Evolutionary conservation across 2,329 filamentous ascomycete species (phyloP).

Genomic region (Fusarium annulatum): DNA sequence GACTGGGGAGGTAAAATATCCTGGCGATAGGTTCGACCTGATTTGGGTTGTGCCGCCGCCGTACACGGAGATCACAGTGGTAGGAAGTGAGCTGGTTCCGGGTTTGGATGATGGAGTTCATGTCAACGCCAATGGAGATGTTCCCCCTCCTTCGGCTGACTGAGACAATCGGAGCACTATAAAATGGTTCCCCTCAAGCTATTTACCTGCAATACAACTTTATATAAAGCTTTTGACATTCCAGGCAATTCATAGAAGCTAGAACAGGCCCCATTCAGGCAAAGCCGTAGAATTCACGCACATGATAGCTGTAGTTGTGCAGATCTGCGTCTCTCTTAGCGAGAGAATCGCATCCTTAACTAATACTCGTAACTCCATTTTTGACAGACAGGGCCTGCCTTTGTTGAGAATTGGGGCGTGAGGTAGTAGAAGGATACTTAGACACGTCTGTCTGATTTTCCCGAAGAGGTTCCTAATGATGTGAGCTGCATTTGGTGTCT

Average conservation of each 20-base stretch:
- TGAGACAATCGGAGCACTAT: neutral
- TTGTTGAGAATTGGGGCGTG: neutral
- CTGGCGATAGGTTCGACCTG: neutral
- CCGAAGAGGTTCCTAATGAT: rapidly evolving
- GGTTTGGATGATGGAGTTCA: neutral
- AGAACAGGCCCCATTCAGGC: too few species aligned
- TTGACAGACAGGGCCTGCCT: neutral
- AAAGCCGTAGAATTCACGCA: neutral
- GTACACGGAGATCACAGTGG: neutral
- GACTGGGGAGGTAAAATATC: neutral
- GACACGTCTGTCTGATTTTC: rapidly evolving
- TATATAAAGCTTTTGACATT: too few species aligned
- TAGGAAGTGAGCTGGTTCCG: neutral
- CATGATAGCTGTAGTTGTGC: neutral
- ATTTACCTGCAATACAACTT: too few species aligned
- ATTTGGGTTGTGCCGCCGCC: neutral
- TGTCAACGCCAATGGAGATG: neutral
- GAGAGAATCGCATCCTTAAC: neutral
- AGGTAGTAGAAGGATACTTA: rapidly evolving
- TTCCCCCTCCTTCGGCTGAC: neutral
- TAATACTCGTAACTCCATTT: neutral
- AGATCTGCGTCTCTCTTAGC: neutral
- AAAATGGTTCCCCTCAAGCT: too few species aligned
- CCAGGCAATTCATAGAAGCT: too few species aligned
- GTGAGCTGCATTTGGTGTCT: neutral